These are phyloP conservation scores for Elaeis oleifera DNA, from an alignment of 202 grass and related monocot species.

Conservation along the genomic window DNA sequence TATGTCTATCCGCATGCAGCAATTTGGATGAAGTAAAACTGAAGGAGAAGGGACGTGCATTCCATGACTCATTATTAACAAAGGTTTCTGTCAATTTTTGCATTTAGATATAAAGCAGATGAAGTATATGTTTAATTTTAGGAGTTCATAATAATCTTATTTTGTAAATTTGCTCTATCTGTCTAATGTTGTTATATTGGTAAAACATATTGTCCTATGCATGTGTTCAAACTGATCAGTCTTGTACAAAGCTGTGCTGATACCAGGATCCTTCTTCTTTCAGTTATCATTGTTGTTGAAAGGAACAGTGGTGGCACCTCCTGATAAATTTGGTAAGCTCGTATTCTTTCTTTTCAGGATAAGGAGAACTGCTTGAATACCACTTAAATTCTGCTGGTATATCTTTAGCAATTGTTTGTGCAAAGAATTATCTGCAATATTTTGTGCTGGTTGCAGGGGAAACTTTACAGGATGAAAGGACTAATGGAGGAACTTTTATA, in stretches of 20 bases:
- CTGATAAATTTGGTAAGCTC: conserved; percentile 81
- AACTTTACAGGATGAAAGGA: conserved; percentile 73
- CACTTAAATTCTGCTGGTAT: background rate
- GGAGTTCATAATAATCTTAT: too few species aligned
- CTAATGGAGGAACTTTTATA: conserved; percentile 72
- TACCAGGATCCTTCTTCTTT: conserved; percentile 10
- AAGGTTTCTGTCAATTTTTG: conserved; percentile 38
- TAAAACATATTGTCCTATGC: conserved; percentile 6
- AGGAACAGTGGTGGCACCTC: conserved; percentile 92
- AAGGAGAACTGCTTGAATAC: background rate
- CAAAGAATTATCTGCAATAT: too few species aligned
- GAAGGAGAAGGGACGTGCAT: conserved; percentile 71
- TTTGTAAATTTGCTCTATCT: too few species aligned
- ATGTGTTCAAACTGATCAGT: conserved; percentile 5
- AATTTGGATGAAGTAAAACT: conserved; percentile 67
- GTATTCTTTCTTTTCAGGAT: background rate
- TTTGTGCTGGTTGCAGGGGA: conserved; percentile 42
- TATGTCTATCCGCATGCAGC: conserved; percentile 29
- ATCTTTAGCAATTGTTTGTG: too few species aligned
- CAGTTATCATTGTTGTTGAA: conserved; percentile 97
- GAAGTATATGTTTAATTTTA: too few species aligned
- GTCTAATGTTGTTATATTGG: too few species aligned
- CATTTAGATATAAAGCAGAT: too few species aligned
- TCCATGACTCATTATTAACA: conserved; percentile 87
- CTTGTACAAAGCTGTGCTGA: background rate